A percentile compares a stretch with the other conserved stretches of the same genome.
Evolutionary conservation across 768 basidiomycete species (phyloP).

Genomic region (Hygrophorus russula): DNA sequence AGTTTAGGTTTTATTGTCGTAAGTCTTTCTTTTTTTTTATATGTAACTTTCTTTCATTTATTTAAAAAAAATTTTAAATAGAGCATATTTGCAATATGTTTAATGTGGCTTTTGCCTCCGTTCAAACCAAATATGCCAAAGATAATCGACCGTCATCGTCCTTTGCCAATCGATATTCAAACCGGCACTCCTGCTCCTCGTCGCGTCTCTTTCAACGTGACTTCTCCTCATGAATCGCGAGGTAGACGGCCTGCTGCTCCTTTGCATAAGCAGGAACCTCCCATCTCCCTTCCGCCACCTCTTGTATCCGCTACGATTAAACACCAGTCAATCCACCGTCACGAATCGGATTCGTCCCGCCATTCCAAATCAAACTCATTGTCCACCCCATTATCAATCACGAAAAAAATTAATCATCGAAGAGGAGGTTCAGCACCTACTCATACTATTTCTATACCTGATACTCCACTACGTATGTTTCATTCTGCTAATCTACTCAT

Average conservation of each 20-base stretch:
- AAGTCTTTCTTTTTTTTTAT: background rate
- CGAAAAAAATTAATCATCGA: too few relatives aligned
- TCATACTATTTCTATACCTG: too few relatives aligned
- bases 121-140: background rate
- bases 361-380: too few relatives aligned
- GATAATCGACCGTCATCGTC: background rate
- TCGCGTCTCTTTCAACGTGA: constrained; percentile 3
- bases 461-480: too few relatives aligned
- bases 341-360: too few relatives aligned
- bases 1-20: background rate
- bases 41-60: background rate
- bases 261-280: background rate
- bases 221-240: background rate
- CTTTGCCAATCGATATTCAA: background rate
- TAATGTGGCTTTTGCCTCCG: constrained; percentile 2
- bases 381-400: too few relatives aligned
- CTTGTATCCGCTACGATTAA: too few relatives aligned
- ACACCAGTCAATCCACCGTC: too few relatives aligned
- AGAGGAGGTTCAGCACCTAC: too few relatives aligned
- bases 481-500: too few relatives aligned
- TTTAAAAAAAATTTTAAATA: too few relatives aligned
- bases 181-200: background rate
- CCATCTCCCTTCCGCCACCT: too few relatives aligned
- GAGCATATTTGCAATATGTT: background rate
- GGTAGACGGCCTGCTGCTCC: background rate